Evolutionary conservation across 192 early-diverging fungal species (phyloP), one percentile per base, ranked within the genome.

Genomic region (Physocladia obscura): DNA sequence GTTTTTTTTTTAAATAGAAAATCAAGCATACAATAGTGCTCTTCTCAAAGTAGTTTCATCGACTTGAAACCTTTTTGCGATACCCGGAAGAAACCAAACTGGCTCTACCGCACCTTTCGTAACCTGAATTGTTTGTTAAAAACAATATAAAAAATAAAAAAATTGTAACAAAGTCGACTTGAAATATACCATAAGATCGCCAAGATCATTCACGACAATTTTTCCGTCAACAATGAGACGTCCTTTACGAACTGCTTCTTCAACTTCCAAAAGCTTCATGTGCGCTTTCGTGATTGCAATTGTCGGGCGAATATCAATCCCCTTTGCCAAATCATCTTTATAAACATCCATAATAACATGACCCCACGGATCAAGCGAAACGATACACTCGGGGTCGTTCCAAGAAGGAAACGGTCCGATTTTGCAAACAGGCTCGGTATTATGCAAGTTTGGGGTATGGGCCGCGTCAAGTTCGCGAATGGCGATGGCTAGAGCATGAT

Each of bases 261-360:
- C 91, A 56, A 97, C 89, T 69, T 97, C 95, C 26, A 93, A 86
- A 49, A 97, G 81, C 70, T 91, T 89, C 91, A 97, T 97, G 62
- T 97, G 95, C n/a, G 95, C 95, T 69, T 89, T 85, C 24, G 95
- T 97, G 50, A 95, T 89, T 49, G 95, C 92, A 71, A 94, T 95
- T 21, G 92, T 93, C 1, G 95, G 95, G 31, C 93, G 87, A 50
- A 97, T 74, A 69, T 97, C 95, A 6, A 92, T 52, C 21, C 92
- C 93, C 2, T 78, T 57, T 4, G 89, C 79, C 32, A 93, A 77
- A 40, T 92, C 73, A 3, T 81, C 69, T 44, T 63, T 61, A 72
- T 82, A 95, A 44, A 85, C 80, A 30, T 86, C 75, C 48, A 84
- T 84, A 1, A 87, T 85, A 36, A 90, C 70, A 75, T 95, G 93